A percentile compares a stretch with the other conserved stretches of the same genome.
phyloP scores from a whole-genome alignment of 2,329 filamentous ascomycete genomes.

The Colletotrichum sp. region DNA sequence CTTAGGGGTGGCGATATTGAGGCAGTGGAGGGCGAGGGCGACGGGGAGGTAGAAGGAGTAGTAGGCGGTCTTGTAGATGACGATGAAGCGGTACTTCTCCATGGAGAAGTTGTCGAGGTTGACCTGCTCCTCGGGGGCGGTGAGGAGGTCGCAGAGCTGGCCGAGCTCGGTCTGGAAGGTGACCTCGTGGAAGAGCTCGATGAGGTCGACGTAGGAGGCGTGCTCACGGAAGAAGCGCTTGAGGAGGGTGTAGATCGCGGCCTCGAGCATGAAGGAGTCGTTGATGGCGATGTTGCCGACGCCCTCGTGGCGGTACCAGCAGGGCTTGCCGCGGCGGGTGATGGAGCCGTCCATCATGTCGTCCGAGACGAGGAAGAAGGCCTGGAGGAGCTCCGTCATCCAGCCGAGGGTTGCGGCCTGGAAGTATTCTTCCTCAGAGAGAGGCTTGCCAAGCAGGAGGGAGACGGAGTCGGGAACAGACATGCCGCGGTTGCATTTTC shows the following conservation, averaged over 20 bases:
- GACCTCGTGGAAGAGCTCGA: constrained; percentile 96
- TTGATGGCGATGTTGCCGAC: constrained; percentile 98
- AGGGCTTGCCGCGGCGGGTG: constrained; percentile 91
- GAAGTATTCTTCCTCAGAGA: constrained; percentile 86
- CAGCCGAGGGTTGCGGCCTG: constrained; percentile 87
- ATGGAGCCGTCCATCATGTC: constrained; percentile 98
- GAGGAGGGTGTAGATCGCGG: constrained; percentile 86
- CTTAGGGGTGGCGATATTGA: constrained; percentile 81
- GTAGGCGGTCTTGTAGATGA: constrained; percentile 99
- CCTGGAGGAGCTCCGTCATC: constrained; percentile 97
- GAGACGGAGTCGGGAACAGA: constrained; percentile 92
- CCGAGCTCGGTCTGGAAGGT: constrained; percentile 95
- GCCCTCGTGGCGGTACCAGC: constrained; percentile 91
- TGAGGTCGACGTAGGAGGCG: constrained; percentile 84
- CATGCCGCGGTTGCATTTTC: constrained; percentile 99
- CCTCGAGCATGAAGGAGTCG: constrained; percentile 95
- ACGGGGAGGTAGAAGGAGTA: constrained; percentile 99
- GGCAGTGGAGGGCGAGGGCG: constrained; percentile 84
- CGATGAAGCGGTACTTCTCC: constrained; percentile 96
- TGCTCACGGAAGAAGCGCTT: constrained; percentile 93
- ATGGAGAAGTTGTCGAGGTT: constrained; percentile 95
- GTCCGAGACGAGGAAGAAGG: constrained; percentile 98
- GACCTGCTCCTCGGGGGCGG: constrained; percentile 91
- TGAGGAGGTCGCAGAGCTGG: constrained; percentile 92
- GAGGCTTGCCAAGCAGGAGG: constrained; percentile 73